Evolutionary conservation across 306 rosid species (phyloP), one percentile per base, ranked within the genome.

Genomic region (Citrullus colocynthis): DNA sequence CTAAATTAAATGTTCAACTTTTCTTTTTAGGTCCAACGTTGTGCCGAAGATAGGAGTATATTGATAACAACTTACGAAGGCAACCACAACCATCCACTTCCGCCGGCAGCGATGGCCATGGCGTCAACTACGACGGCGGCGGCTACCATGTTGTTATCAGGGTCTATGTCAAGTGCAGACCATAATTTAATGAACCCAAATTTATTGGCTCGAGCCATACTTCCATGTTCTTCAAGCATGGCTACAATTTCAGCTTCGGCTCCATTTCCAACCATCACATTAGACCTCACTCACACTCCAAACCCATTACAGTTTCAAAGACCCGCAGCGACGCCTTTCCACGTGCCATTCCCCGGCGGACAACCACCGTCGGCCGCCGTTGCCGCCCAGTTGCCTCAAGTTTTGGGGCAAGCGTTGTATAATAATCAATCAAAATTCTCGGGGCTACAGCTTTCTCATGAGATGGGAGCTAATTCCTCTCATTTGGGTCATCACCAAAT

Each of bases 21-120:
- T 48, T 4, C 4, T 8, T 67, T 15, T 41, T 76, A 93, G 98
- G 98, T 92, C 17, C 99, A 96, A 74, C 97, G 99, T n/a, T 92
- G 98, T 59, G 97, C 99, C 0, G 99, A 92, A 56, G 99, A 96
- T 82, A 82, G 86, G 70, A 81, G 86, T 2, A 89, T 96, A 13
- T 84, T 96, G 87, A 89, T 92, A 39, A 96, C 99, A 6, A 96
- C 99, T 0, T 96, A 96, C 36, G 98, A 96, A 84, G 99, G 99
- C 2, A 86, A 85, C 74, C 99, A 96, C n/a, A 96, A 91, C 83
- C 99, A 96, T 79, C 99, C 99, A 10, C 86, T 96, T 34, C 99
- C 98, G 6, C 99, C 97, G 0, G 92, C 99, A 2, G 99, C 99
- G 1, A 87, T 92, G 97, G 97, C 98, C 16, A 96, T 96, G 99